Conservation (phyloP, 2,329 filamentous ascomycete genomes). For the Biscogniauxia mediterranea region DNA sequence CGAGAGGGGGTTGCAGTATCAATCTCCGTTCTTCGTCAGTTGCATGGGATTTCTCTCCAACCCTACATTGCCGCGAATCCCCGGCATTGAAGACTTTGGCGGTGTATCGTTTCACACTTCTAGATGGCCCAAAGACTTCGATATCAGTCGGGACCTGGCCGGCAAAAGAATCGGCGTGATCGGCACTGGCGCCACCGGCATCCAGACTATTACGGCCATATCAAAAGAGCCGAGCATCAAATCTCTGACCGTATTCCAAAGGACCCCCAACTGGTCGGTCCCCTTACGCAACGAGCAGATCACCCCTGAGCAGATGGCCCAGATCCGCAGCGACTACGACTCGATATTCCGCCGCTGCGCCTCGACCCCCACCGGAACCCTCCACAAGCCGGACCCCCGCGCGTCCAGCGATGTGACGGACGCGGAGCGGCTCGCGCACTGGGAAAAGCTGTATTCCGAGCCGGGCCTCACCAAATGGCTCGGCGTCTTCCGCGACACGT, state of each 20-base stretch:
- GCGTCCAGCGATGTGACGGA: constrained; percentile 5
- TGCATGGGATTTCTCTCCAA: constrained; percentile 50
- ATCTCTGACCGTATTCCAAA: constrained; percentile 27
- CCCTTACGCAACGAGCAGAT: constrained; percentile 12
- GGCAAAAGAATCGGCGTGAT: constrained; percentile 32
- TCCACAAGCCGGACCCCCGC: constrained; percentile 9
- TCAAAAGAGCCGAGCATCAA: constrained; percentile 20
- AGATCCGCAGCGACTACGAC: background rate
- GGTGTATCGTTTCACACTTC: constrained; percentile 20
- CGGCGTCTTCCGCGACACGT: constrained; percentile 11
- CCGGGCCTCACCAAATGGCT: constrained; percentile 9
- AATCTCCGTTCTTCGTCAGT: constrained; percentile 44
- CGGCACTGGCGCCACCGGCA: constrained; percentile 32
- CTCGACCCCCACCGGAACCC: constrained; percentile 11
- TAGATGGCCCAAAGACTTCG: constrained; percentile 14
- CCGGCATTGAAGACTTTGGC: constrained; percentile 16
- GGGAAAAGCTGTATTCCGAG: constrained; percentile 10
- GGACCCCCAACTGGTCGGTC: constrained; percentile 27
- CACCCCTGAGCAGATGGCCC: background rate
- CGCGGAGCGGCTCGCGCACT: constrained; percentile 12
- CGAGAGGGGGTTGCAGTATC: constrained; percentile 37
- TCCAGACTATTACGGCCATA: constrained; percentile 32
- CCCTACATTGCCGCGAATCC: constrained; percentile 37
- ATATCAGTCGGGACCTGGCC: constrained; percentile 11
- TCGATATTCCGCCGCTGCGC: constrained; percentile 7